Evolutionary conservation across 2,329 filamentous ascomycete species (phyloP), one percentile per base, ranked within the genome.

Genomic region (Alternaria sp.): DNA sequence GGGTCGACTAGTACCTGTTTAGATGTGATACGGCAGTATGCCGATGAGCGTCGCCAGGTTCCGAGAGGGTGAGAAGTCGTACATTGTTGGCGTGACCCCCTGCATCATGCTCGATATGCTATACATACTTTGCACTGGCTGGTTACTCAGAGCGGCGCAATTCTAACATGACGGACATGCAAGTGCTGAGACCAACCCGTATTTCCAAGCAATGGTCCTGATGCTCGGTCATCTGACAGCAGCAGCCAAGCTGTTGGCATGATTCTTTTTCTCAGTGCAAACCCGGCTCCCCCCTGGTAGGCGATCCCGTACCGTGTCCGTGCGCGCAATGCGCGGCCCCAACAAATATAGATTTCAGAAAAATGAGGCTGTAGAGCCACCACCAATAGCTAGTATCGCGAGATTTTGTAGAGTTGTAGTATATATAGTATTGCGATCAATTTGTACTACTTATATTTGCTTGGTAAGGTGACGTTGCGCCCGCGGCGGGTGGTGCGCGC

Each of bases 1-100:
- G 31, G 51, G 7, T 37, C 23, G 40, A 53, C 39, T 26, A 11
- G 39, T 41, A 41, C 39, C 39, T 41, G 5, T 17, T 41, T 41
- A 6, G 39, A 41, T 1, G 21, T 41, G 24, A 41, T 14, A 41
- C 21, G 4, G 24, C 39, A 41, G 23, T 41, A 26, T 41, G 23
- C 39, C 13, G 39, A 41, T 41, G 39, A 21, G 21, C 23, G 21
- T 23, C 23, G 21, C 39, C 13, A 41, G 24, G 39, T 10, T 41
- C 2, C 11, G 24, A 21, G 21, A 41, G 11, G 11, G 14, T 41
- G 39, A 26, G 3, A 41, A 4, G 39, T 17, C 8, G 24, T 41
- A 21, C 39, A 24, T 41, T 11, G 6, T 24, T 21, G 23, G 39
- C 39, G 24, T 41, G 39, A 41, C 24, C 11, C 39, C 24, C 21